Evolutionary conservation across 1,139 yeast species (phyloP), one percentile per base, ranked within the genome.

Genomic region (Keqinozyma sinolaborantium): DNA sequence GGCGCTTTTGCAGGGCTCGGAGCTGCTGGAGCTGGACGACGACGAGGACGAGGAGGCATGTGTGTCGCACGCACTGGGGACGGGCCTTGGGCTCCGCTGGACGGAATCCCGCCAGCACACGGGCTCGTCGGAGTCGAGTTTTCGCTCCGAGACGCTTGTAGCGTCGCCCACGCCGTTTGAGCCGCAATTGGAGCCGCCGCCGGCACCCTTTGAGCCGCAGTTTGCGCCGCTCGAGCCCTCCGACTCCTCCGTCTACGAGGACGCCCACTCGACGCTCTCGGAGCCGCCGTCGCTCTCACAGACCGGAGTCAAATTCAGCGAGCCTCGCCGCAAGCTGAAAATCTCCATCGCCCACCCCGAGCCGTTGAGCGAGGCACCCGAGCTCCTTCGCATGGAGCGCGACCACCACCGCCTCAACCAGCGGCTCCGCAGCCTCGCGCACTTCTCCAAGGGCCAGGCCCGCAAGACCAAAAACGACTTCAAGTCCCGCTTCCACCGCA

Each of bases 361-460:
- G 26, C 53, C 43, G 16, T 33, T 35, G 4, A 32, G 41, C 7
- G 38, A 38, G 7, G 23, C 41, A 13, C 30, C 34, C 7, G 41
- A 38, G 10, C 26, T 33, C 3, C 15, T 29, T 3, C 18, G 28
- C 4, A 47, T 51, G 2, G 53, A 54, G 25, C 45, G 45, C 23
- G 53, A 56, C 29, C 56, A 53, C 23, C 42, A 43, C 24, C 34
- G 41, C 16, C 42, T 60, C 28, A 34, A 50, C n/a, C 42, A 44
- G 24, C 51, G 45, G 29, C 32, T 64, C 12, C 53, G 44, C 19
- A 24, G 38, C 4, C 42, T 60, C 9, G 64, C 66, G 1, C 34
- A 30, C 3, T 32, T 41, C 0, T 56, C 68, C 4, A 52, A 42
- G 26, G 57, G 53, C 3, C 44, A 35, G 16, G 56, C 59, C 1